Evolutionary conservation across 331 rosid genomes (phyloP).

Genomic region (Quercus lobata): DNA sequence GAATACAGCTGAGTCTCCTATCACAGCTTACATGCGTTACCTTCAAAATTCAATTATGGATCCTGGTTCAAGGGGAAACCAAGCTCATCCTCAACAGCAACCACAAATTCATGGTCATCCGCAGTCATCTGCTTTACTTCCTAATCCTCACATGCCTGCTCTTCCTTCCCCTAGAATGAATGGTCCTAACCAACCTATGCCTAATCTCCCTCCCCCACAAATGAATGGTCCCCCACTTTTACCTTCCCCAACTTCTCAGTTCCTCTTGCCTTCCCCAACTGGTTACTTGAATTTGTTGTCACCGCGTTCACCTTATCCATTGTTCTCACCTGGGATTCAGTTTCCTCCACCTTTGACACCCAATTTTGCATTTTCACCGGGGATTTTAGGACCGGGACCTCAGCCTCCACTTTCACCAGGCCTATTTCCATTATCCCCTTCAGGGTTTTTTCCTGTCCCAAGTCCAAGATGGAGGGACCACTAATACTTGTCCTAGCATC

Average conservation of each 20-base stretch:
- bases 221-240: conserved; percentile 54
- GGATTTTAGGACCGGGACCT: conserved; percentile 97
- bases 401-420: conserved; percentile 94
- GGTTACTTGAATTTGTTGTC: conserved; percentile 65
- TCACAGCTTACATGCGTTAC: conserved; percentile 88
- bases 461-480: conserved; percentile 95
- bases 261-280: conserved; percentile 80
- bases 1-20: conserved; percentile 83
- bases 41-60: conserved; percentile 74
- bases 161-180: conserved; percentile 60
- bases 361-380: conserved; percentile 77
- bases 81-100: conserved; percentile 40
- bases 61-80: conserved; percentile 63
- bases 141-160: conserved; percentile 51
- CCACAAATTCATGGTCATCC: conserved; percentile 47
- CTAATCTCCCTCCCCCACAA: conserved; percentile 47
- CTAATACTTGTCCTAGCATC: conserved; percentile 21
- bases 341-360: conserved; percentile 77
- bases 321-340: conserved; percentile 80
- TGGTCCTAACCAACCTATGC: conserved; percentile 42
- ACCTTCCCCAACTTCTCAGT: conserved; percentile 93
- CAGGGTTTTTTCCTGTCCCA: conserved; percentile 63
- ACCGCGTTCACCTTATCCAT: conserved; percentile 77
- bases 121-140: conserved; percentile 59
- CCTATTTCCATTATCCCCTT: conserved; percentile 75